These are phyloP conservation scores for Colletotrichum sp. DNA, from an alignment of 2,329 filamentous ascomycete species.

Conservation along the genomic window DNA sequence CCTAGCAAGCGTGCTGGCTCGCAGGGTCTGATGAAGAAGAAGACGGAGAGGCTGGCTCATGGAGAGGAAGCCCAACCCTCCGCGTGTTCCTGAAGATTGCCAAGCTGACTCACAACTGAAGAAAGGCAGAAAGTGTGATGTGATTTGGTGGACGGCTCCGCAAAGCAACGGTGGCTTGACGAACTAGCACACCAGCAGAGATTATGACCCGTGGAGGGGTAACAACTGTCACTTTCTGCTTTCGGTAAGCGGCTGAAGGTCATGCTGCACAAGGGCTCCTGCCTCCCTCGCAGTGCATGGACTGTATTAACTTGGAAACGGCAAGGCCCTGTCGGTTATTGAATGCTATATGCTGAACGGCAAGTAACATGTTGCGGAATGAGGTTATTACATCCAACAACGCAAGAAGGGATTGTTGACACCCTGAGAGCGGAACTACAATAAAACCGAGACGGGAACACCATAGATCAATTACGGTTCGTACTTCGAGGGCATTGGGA, in stretches of 20 bases:
- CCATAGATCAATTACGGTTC: neutral
- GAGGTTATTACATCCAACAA: neutral
- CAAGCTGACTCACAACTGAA: neutral
- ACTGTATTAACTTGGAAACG: neutral
- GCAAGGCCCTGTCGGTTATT: neutral
- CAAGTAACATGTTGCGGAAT: neutral
- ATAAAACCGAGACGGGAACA: neutral
- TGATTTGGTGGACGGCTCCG: neutral
- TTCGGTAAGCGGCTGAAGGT: neutral
- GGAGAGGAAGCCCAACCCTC: neutral
- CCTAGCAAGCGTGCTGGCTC: neutral
- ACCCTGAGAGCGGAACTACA: neutral
- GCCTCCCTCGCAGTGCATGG: neutral
- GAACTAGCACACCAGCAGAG: neutral
- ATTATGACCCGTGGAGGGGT: neutral
- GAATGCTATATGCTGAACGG: neutral
- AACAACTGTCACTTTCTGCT: conserved; percentile 3
- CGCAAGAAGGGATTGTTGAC: neutral
- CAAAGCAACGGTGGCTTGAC: neutral
- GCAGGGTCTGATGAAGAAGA: neutral
- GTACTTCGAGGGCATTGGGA: neutral
- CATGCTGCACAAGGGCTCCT: neutral
- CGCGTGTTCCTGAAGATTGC: neutral
- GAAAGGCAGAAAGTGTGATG: neutral
- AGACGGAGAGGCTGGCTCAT: neutral